Base-by-base conservation (phyloP, 2,329 filamentous ascomycete species). In the Talaromyces sp. region DNA sequence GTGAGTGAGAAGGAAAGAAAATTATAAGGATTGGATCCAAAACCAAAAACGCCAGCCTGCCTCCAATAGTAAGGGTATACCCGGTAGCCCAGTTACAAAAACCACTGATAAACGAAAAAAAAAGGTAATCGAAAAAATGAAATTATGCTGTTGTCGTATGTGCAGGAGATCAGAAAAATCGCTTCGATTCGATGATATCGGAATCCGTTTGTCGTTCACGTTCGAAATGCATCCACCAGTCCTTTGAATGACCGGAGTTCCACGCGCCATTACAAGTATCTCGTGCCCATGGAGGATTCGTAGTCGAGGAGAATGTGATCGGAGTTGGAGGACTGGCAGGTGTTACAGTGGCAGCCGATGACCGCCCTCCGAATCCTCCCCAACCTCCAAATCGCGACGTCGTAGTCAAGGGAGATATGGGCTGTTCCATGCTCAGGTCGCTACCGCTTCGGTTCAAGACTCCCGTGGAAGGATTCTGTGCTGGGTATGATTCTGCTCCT, bases 211-310 rank as follows among this genome's bases (percentile, higher is more conserved):
- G 71, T 38, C 74, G 73, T 61, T 78, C 76, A 46, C 76, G 71
- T 65, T 78, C 76, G 67, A 77, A 72, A 61, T 78, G 76, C 60
- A 72, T 75, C 76, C 76, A 78, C 76, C 76, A 78, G 26, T 78
- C 76, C 41, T 75, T 72, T 58, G 71, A 74, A 62, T 77, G 74
- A 19, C 67, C 65, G 50, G 71, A 71, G 61, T 78, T 78, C 76
- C 76, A 78, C 6, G 74, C 73, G 9, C 76, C 76, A 46, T 75
- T 78, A 62, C 76, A 78, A n/a, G 70, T 72, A 57, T 78, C 76
- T 59, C 72, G 73, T 19, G 73, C 71, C 75, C 75, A 78, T 11
- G 73, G 73, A 7, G 75, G 66, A 27, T 67, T 65, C 2, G 65
- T 63, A 7, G 64, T 64, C 7, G 69, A 68, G 24, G 65, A 56